These are phyloP conservation scores for Linnemannia schmuckeri DNA, from an alignment of 192 early-diverging fungal genomes.

Conservation along the genomic window DNA sequence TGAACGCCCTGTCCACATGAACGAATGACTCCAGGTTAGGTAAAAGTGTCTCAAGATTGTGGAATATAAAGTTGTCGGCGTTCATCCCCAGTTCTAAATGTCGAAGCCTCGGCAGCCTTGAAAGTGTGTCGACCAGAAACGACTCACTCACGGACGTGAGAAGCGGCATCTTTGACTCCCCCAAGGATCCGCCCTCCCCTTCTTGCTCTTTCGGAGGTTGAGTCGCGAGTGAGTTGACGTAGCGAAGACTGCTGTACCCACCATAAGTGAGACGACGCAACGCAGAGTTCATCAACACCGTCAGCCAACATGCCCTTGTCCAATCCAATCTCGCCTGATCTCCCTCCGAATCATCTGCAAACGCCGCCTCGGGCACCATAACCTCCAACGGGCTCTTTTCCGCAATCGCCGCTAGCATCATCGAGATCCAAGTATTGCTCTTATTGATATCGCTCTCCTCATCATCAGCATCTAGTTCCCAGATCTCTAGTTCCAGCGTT, in stretches of 20 bases:
- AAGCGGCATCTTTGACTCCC: background rate
- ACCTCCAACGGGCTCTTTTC: background rate
- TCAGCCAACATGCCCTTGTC: background rate
- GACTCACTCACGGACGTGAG: background rate
- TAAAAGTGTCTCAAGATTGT: background rate
- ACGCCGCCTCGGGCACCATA: background rate
- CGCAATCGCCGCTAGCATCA: background rate
- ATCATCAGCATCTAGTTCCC: background rate
- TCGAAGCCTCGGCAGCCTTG: background rate
- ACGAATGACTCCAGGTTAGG: background rate
- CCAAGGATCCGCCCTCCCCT: background rate
- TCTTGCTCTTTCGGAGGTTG: background rate
- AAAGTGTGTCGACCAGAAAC: background rate
- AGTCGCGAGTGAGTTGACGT: background rate
- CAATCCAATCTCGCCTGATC: background rate
- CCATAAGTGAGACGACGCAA: background rate
- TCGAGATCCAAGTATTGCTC: background rate
- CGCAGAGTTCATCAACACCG: background rate
- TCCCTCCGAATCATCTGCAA: background rate
- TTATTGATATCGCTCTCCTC: background rate
- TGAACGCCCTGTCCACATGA: background rate
- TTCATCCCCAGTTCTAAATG: background rate
- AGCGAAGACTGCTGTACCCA: background rate
- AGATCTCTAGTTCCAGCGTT: background rate
- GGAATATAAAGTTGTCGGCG: background rate